Percentiles rank a stretch among this genome's conserved stretches.
phyloP scores from a whole-genome alignment of 805 yeast species.

The Kuraishia piskuri region DNA sequence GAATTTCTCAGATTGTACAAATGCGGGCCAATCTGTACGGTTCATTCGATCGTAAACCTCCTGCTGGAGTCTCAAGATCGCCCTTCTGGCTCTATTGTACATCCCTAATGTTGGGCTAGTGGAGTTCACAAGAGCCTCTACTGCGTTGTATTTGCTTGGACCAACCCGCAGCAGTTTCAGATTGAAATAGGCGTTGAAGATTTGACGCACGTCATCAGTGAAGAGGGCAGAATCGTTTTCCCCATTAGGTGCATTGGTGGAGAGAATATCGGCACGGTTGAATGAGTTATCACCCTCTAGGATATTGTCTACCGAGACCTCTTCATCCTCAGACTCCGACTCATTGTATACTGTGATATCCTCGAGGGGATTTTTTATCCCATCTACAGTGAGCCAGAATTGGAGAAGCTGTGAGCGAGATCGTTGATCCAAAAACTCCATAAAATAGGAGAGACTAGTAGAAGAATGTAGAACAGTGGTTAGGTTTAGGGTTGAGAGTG shows the following conservation, averaged over 20 bases:
- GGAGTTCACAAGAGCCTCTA: slow-evolving; percentile 26
- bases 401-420: slow-evolving; percentile 39
- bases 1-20: slow-evolving; percentile 50
- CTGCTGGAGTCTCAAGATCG: slow-evolving; percentile 52
- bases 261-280: slow-evolving; percentile 4
- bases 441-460: slow-evolving; percentile 30
- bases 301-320: slow-evolving; percentile 6
- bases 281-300: not conserved
- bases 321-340: slow-evolving; percentile 20
- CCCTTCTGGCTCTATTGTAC: slow-evolving; percentile 48
- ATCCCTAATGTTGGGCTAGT: slow-evolving; percentile 14
- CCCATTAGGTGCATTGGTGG: slow-evolving; percentile 25
- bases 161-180: slow-evolving; percentile 21
- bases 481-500: not conserved
- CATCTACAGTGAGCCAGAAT: slow-evolving; percentile 61
- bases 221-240: not conserved
- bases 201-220: slow-evolving; percentile 42
- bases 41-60: slow-evolving; percentile 43
- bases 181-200: slow-evolving; percentile 35
- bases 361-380: slow-evolving; percentile 66
- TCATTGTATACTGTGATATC: slow-evolving; percentile 23
- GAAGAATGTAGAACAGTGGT: slow-evolving; percentile 17
- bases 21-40: slow-evolving; percentile 44
- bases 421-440: slow-evolving; percentile 47
- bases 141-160: slow-evolving; percentile 20